Percentiles rank a stretch among this genome's conserved stretches.
Conservation (phyloP, 169 alveolate genomes). For the Cyclospora cayetanensis region DNA sequence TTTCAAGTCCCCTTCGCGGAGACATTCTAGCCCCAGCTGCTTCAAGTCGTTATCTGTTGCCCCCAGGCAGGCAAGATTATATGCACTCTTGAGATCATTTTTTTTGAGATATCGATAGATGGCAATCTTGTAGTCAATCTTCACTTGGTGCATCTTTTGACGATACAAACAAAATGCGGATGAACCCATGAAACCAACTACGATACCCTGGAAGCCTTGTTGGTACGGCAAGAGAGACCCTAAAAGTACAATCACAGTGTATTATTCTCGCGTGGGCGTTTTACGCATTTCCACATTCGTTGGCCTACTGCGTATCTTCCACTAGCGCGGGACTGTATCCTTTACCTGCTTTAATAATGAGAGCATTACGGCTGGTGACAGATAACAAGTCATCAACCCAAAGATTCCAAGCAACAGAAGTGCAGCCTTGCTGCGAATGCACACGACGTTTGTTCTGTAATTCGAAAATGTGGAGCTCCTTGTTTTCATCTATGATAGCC, state of each 20-base stretch:
- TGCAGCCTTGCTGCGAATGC: conserved; percentile 87
- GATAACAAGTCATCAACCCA: conserved; percentile 92
- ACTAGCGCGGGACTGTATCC: too few species aligned
- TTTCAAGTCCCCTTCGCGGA: conserved; percentile 82
- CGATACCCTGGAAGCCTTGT: conserved; percentile 90
- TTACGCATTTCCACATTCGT: too few species aligned
- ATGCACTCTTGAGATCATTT: conserved; percentile 87
- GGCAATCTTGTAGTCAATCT: conserved; percentile 90
- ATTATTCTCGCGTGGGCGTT: too few species aligned
- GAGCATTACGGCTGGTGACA: conserved; percentile 87
- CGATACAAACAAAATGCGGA: conserved; percentile 86
- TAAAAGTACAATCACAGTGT: too few species aligned
- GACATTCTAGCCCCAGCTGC: conserved; percentile 88
- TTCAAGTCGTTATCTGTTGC: conserved; percentile 91
- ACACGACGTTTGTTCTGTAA: conserved; percentile 79
- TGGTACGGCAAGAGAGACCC: conserved; percentile 89
- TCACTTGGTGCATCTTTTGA: conserved; percentile 86
- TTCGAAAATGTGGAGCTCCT: conserved; percentile 88
- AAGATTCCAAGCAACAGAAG: conserved; percentile 92
- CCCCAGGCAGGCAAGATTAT: conserved; percentile 91
- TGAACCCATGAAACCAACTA: conserved; percentile 94
- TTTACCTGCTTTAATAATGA: conserved; percentile 72
- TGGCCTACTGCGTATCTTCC: too few species aligned
- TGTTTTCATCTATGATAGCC: conserved; percentile 92
- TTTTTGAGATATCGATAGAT: conserved; percentile 87